Evolutionary conservation across 805 yeast genomes (phyloP), one percentile per base, ranked within the genome.

Genomic region (Brettanomyces bruxellensis): DNA sequence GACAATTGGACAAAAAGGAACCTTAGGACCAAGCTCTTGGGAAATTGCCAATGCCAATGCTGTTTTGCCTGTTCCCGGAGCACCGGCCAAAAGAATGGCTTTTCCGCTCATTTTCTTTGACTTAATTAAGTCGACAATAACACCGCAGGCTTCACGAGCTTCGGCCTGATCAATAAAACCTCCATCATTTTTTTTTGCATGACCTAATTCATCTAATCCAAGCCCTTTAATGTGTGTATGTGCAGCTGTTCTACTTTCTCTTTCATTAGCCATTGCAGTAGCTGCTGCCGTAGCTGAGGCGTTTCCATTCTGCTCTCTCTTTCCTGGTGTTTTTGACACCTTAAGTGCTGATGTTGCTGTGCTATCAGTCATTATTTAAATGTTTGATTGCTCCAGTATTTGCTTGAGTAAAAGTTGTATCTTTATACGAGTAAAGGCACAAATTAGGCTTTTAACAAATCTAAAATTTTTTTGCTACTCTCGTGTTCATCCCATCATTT

Each of bases 11-110:
- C 97, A 91, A 66, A 93, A 93, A 37, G 99, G 99, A 49, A 93
- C 97, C 51, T 82, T 88, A 12, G 69, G 58, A 8, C 83, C 83
- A 55, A 85, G 70, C 45, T 78, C 81, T 61, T 84, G 90, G 3
- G 89, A 75, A 38, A 85, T 72, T 14, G 97, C 99, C 84, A 89
- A 85, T 12, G 99, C 99, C 57, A 93, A 78, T 36, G 99, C 99
- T 3, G 99, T 93, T 66, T 93, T 93, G 66, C 99, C 99, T 0
- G 99, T 93, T 12, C 96, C 87, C 28, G 99, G 99, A 9, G 98
- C 98, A 38, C 99, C 99, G 0, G 99, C 98, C 50, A 93, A 75
- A 51, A 93, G 69, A 22, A 90, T 93, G 1, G 98, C 97, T 55
- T 97, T 79, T 25, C 99, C 99, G 23, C 98, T 96, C 66, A 93